Base-by-base conservation (phyloP, 108 stramenopile species). In the Cyclostephanos invisitatus region DNA sequence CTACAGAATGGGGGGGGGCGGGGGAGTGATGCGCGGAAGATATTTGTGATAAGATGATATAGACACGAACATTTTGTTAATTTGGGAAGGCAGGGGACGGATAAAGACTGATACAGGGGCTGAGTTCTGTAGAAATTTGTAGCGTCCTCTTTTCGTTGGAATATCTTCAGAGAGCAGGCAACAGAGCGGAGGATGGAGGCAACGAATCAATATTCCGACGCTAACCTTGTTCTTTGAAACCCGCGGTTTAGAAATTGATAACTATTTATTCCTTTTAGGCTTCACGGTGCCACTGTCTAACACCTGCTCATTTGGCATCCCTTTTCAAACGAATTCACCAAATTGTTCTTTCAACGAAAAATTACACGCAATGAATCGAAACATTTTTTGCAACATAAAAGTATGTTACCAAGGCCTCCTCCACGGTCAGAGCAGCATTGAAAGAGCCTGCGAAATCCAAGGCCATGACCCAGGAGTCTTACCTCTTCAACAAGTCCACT, bases 381-480 rank as follows among this genome's bases (percentile, higher is more conserved):
- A 7, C 54, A 36, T 10, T 51, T n/a, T 62, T 18, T 36, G 59
- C 14, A 46, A 46, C 14, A 46, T 46, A 0, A 42, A 79, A 96
- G 95, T 96, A 91, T 76, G 92, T 90, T 36, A 91, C 89, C 83
- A 83, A 83, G 64, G 90, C 93, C 22, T 85, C 93, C 59, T 77
- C 71, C 55, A 84, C 91, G 29, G 73, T 96, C 37, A 83, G 95
- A 70, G 72, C 69, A 25, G 93, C 84, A 60, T 75, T 94, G 44
- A 96, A 96, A 89, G 96, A 96, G 75, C 96, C 96, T 10, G 87
- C 89, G 14, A 91, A 91, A 70, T 83, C 85, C 36, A 89, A 93
- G 81, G 89, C 92, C 48, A 44, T 87, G 80, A 84, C 80, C 7
- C 85, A 92, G 67, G 90, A 90, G 61, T 58, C 75, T 2, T 93